phyloP scores from a whole-genome alignment of 495 filamentous ascomycete genomes.

The Lasiosphaeris hirsuta region DNA sequence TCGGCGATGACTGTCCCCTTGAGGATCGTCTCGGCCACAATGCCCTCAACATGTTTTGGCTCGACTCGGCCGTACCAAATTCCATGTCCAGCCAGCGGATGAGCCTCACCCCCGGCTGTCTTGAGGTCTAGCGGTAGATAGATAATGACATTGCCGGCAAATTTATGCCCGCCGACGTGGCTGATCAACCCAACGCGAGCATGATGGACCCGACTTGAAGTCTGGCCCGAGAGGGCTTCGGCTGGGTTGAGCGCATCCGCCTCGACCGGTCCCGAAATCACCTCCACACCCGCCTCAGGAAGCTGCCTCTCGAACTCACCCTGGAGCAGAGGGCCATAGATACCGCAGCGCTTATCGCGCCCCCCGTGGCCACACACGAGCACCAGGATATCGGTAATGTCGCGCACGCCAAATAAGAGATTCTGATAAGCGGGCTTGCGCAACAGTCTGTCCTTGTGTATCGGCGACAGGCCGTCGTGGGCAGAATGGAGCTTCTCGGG shows the following conservation, averaged over 20 bases:
- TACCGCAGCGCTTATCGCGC: conserved; percentile 75
- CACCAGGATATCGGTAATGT: conserved; percentile 65
- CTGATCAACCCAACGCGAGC: conserved; percentile 72
- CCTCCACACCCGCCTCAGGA: conserved; percentile 32
- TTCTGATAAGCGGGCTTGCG: conserved; percentile 41
- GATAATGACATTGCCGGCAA: conserved; percentile 88
- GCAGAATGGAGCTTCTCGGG: conserved; percentile 57
- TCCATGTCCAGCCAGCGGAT: conserved; percentile 71
- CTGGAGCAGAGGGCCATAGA: conserved; percentile 69
- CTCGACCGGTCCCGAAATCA: conserved; percentile 36
- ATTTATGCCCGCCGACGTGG: conserved; percentile 91
- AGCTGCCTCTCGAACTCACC: conserved; percentile 59
- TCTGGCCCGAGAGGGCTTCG: not conserved
- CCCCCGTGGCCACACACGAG: conserved; percentile 82
- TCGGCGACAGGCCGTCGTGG: conserved; percentile 53
- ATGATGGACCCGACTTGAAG: conserved; percentile 27
- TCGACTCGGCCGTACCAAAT: conserved; percentile 93
- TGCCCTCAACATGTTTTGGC: conserved; percentile 80
- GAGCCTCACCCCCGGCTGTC: conserved; percentile 32
- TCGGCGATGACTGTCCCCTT: conserved; percentile 71
- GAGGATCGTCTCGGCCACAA: conserved; percentile 76
- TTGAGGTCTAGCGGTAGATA: conserved; percentile 66
- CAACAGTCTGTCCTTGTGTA: conserved; percentile 42
- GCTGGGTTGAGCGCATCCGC: conserved; percentile 22
- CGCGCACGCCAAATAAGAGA: conserved; percentile 46